Conservation (phyloP, 108 stramenopile species). For the Skeletonema menzelii region DNA sequence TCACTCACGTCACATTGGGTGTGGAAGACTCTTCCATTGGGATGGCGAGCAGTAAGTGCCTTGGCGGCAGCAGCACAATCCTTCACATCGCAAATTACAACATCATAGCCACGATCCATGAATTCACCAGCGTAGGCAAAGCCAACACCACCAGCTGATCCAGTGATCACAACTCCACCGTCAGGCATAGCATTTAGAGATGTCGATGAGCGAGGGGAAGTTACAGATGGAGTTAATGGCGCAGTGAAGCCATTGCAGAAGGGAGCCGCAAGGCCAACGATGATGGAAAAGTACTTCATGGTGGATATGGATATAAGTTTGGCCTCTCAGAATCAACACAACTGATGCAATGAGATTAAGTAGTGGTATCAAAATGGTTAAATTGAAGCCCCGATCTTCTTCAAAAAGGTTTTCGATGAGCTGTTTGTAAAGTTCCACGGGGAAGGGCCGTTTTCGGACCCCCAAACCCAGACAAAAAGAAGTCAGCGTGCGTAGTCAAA, state of each 20-base stretch:
- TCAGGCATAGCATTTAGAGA: conserved; percentile 38
- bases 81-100: conserved; percentile 89
- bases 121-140: conserved; percentile 94
- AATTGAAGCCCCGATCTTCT: conserved; percentile 1
- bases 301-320: background rate
- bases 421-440: background rate
- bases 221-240: background rate
- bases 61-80: conserved; percentile 76
- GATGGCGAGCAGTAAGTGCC: conserved; percentile 62
- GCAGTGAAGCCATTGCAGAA: conserved; percentile 3
- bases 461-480: background rate
- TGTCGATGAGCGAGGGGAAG: conserved; percentile 6
- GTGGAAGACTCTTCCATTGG: conserved; percentile 72
- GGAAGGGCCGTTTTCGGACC: background rate
- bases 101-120: conserved; percentile 86
- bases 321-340: background rate
- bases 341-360: background rate
- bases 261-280: background rate
- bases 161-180: conserved; percentile 86
- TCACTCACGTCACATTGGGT: conserved; percentile 89
- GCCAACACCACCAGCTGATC: conserved; percentile 86
- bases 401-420: background rate
- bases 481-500: too few relatives aligned
- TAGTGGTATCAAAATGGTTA: background rate
- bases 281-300: background rate